These are phyloP conservation scores for Lentinula novae-zelandiae DNA, from an alignment of 1,284 basidiomycete genomes.

Conservation along the genomic window DNA sequence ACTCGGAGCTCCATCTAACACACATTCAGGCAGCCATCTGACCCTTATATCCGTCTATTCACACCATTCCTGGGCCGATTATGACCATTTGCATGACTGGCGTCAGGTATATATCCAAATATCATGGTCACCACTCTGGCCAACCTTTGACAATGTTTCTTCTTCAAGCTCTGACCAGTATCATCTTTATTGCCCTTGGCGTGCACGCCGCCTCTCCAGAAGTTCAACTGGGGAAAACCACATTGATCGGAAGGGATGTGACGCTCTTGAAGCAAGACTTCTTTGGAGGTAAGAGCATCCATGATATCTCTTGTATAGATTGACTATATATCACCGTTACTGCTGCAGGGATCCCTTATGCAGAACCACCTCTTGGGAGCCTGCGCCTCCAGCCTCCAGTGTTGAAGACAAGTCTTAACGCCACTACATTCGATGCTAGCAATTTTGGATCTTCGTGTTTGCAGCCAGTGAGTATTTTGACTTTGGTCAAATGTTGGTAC, in stretches of 20 bases:
- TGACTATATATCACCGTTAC: neutral
- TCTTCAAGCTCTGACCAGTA: no score
- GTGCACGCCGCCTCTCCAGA: neutral
- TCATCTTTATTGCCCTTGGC: no score
- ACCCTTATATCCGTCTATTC: no score
- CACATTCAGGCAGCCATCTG: no score
- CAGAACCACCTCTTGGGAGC: neutral
- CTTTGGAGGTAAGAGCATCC: neutral
- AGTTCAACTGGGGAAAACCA: neutral
- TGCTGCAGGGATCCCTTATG: neutral
- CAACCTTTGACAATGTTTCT: no score
- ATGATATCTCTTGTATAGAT: neutral
- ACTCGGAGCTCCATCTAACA: no score
- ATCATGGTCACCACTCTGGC: no score
- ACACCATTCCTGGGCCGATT: no score
- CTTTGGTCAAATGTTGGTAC: no score
- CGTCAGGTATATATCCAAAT: no score
- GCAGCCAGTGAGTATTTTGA: neutral
- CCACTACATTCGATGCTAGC: neutral
- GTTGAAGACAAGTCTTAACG: neutral
- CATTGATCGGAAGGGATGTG: neutral
- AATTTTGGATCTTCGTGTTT: conserved; percentile 8
- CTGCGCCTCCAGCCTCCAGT: conserved; percentile 1
- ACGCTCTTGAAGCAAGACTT: neutral
- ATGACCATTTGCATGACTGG: no score